Evolutionary conservation across 495 filamentous ascomycete genomes (phyloP).

Genomic region (Lindgomyces ingoldianus): DNA sequence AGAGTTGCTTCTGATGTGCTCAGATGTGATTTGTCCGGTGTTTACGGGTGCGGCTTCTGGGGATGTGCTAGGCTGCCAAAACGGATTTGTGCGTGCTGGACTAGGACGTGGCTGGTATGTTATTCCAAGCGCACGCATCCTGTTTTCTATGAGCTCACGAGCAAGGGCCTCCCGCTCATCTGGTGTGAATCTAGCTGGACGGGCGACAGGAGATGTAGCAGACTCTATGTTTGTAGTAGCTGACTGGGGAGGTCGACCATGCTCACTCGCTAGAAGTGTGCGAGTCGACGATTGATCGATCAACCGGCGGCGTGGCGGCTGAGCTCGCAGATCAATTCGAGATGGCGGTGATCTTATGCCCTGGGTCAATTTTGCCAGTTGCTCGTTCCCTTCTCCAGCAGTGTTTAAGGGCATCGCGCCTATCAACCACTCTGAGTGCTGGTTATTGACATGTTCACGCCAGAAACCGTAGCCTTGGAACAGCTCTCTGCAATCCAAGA

Average conservation of each 20-base stretch:
- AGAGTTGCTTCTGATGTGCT: conserved; percentile 24
- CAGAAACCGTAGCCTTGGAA: too few relatives aligned
- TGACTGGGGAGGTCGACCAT: conserved; percentile 27
- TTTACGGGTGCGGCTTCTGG: background rate
- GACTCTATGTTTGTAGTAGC: background rate
- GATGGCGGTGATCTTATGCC: conserved; percentile 30
- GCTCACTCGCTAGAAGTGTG: conserved; percentile 32
- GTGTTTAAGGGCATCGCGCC: too few relatives aligned
- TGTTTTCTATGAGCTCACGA: conserved; percentile 31
- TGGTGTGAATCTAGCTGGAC: conserved; percentile 15
- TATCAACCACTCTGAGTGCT: too few relatives aligned
- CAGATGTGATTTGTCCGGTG: background rate
- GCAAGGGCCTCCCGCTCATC: conserved; percentile 28
- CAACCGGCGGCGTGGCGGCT: conserved; percentile 35
- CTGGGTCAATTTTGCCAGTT: conserved; percentile 13
- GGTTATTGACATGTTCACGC: too few relatives aligned
- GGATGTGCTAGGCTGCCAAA: conserved; percentile 21
- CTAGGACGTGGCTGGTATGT: too few relatives aligned
- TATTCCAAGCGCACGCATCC: conserved; percentile 18
- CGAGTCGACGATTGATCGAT: conserved; percentile 34
- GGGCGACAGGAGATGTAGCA: conserved; percentile 1
- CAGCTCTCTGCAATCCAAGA: too few relatives aligned
- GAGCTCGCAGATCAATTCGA: conserved; percentile 32
- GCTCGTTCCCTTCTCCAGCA: too few relatives aligned
- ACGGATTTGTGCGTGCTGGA: conserved; percentile 30